These are phyloP conservation scores for Triticum timopheevii DNA, from an alignment of 176 grass and related monocot genomes.

Conservation along the genomic window DNA sequence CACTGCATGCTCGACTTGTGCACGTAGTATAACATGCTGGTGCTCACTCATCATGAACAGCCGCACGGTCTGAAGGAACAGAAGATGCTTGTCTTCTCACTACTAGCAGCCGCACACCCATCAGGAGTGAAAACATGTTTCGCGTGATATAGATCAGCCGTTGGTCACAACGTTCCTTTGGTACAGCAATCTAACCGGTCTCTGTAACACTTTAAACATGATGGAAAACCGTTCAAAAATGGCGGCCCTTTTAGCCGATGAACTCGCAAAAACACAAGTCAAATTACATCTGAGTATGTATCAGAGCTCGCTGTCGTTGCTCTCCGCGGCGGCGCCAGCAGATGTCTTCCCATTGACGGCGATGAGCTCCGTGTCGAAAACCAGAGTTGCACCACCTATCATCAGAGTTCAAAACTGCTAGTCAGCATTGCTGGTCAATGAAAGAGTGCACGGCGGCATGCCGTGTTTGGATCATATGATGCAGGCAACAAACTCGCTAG, in stretches of 20 bases:
- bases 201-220: background rate
- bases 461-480: background rate
- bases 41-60: background rate
- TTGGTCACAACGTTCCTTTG: background rate
- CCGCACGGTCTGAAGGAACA: background rate
- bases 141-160: background rate
- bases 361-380: slow-evolving; percentile 89
- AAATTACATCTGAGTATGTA: background rate
- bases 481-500: background rate
- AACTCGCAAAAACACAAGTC: background rate
- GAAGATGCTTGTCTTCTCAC: no score
- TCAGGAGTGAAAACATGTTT: background rate
- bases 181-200: background rate
- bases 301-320: slow-evolving; percentile 56
- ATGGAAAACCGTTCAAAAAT: background rate
- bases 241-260: background rate
- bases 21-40: background rate
- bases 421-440: slow-evolving; percentile 12
- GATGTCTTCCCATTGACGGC: slow-evolving; percentile 72
- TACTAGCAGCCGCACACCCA: background rate
- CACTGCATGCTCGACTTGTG: background rate
- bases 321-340: background rate
- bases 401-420: background rate
- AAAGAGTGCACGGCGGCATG: background rate
- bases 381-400: slow-evolving; percentile 76